Conservation (phyloP, 495 filamentous ascomycete species). For the Mycothermus thermophilus region DNA sequence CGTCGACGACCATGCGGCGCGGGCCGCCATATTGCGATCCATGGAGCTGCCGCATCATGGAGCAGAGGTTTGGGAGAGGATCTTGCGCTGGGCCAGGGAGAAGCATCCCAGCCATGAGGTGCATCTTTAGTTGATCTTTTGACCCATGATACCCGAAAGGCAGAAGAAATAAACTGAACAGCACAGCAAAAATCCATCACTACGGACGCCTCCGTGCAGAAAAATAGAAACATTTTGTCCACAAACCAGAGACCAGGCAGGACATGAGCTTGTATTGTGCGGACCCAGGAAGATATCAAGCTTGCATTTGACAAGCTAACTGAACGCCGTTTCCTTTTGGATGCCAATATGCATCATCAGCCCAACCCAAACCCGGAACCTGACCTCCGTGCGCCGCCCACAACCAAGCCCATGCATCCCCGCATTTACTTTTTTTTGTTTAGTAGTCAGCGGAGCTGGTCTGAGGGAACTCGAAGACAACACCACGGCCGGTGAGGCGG, state of each 20-base stretch:
- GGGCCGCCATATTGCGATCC: slow-evolving; percentile 5
- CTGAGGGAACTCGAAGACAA: slow-evolving; percentile 95
- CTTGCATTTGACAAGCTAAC: slow-evolving; percentile 26
- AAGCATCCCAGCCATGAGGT: neutral
- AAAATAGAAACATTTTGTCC: no score
- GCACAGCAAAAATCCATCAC: neutral
- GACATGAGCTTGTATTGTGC: slow-evolving; percentile 10
- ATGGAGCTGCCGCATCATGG: slow-evolving; percentile 30
- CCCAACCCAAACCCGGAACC: slow-evolving; percentile 20
- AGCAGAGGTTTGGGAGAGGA: slow-evolving; percentile 26
- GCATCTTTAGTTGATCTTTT: slow-evolving; percentile 1
- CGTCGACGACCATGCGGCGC: slow-evolving; percentile 9
- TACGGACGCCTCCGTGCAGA: no score
- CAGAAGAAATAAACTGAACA: neutral
- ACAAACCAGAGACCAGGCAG: neutral
- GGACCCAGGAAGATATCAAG: slow-evolving; percentile 15
- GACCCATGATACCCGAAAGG: no score
- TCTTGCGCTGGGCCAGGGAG: slow-evolving; percentile 30
- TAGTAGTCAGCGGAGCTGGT: slow-evolving; percentile 65
- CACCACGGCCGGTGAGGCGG: slow-evolving; percentile 81
- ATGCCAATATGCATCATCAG: slow-evolving; percentile 17
- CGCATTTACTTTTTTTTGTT: slow-evolving; percentile 11
- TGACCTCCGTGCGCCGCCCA: slow-evolving; percentile 14
- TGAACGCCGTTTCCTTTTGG: slow-evolving; percentile 26
- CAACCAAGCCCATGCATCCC: slow-evolving; percentile 10